Percentiles rank a stretch among this genome's conserved stretches.
Evolutionary conservation across 1,284 basidiomycete species (phyloP).

Genomic region (Filobasidium uniguttulatum): DNA sequence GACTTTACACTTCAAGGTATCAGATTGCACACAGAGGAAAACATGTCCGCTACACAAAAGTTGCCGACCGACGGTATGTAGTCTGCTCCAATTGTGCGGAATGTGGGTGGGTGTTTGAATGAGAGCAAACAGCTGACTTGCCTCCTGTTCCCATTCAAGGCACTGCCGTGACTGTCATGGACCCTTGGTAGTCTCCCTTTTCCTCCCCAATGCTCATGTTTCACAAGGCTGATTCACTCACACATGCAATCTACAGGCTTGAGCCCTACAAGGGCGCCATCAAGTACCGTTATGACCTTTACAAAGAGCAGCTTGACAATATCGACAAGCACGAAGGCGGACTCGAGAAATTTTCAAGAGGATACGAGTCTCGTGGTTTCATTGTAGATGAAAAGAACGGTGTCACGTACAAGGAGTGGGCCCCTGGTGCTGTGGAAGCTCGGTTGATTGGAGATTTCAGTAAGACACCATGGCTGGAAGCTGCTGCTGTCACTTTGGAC

Average conservation of each 20-base stretch:
- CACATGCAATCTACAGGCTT: slow-evolving; percentile 49
- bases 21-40: too few species aligned
- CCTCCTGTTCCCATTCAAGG: too few species aligned
- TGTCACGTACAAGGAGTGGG: slow-evolving; percentile 88
- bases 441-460: slow-evolving; percentile 91
- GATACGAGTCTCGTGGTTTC: slow-evolving; percentile 75
- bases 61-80: too few species aligned
- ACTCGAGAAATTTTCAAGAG: slow-evolving; percentile 74
- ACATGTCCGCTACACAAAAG: too few species aligned
- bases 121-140: too few species aligned
- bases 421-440: slow-evolving; percentile 73
- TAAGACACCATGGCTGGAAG: slow-evolving; percentile 44
- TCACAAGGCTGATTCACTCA: too few species aligned
- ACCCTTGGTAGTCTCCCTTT: too few species aligned
- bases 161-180: too few species aligned
- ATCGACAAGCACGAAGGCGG: slow-evolving; percentile 72
- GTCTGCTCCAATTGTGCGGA: too few species aligned
- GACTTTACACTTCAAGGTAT: too few species aligned
- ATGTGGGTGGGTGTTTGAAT: too few species aligned
- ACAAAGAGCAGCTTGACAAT: slow-evolving; percentile 56
- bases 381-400: slow-evolving; percentile 55
- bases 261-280: slow-evolving; percentile 60
- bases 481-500: neutral
- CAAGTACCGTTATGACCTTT: slow-evolving; percentile 54
- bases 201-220: too few species aligned